Evolutionary conservation across 495 filamentous ascomycete species (phyloP).

Genomic region (Pseudomonodictys pantanalensis): DNA sequence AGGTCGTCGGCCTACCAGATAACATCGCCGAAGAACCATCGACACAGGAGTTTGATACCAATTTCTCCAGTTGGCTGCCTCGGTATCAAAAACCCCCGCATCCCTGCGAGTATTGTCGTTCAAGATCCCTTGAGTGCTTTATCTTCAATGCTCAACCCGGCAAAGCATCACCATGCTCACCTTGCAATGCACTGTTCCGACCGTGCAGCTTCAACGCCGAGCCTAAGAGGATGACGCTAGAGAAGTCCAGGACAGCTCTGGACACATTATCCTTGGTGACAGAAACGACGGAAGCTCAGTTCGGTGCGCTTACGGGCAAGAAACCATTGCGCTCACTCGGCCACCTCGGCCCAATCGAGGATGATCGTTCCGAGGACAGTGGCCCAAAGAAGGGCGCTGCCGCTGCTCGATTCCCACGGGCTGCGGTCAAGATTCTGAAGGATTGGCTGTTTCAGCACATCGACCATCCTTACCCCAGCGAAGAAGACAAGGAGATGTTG

Average conservation of each 20-base stretch:
- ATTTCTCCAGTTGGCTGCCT: constrained; percentile 43
- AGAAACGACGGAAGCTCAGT: constrained; percentile 49
- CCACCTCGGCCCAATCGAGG: constrained; percentile 41
- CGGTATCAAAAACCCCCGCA: constrained; percentile 46
- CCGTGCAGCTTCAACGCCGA: constrained; percentile 63
- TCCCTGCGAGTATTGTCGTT: constrained; percentile 70
- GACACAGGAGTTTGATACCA: constrained; percentile 20
- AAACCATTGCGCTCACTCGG: constrained; percentile 38
- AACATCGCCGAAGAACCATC: not conserved
- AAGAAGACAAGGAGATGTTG: constrained; percentile 73
- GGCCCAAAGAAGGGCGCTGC: constrained; percentile 43
- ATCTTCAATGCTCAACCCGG: constrained; percentile 44
- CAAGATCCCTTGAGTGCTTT: constrained; percentile 72
- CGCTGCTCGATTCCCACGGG: constrained; percentile 66
- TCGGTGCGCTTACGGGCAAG: constrained; percentile 40
- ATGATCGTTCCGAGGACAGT: constrained; percentile 36
- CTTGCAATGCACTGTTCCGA: constrained; percentile 71
- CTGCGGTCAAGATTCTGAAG: constrained; percentile 71
- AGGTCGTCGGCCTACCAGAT: constrained; percentile 20
- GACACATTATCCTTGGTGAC: constrained; percentile 52
- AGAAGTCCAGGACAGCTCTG: constrained; percentile 42
- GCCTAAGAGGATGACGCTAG: constrained; percentile 34
- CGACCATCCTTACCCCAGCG: constrained; percentile 76
- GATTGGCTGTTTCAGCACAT: constrained; percentile 73
- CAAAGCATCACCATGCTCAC: constrained; percentile 63